Base-by-base conservation (phyloP, 2,329 filamentous ascomycete species). In the Monosporascus sp. region DNA sequence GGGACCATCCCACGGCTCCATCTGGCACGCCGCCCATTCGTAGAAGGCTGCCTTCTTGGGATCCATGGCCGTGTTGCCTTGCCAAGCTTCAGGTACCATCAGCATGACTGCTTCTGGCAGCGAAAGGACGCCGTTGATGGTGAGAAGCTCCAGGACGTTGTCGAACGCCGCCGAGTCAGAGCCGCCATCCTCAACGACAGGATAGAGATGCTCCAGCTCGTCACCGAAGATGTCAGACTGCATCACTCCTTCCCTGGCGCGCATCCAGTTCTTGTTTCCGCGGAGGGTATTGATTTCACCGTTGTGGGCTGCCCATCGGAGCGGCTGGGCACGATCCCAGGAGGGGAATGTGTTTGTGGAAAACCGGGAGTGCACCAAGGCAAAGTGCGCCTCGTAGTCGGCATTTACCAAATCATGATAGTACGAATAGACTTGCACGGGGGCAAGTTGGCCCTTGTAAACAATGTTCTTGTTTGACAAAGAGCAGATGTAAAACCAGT, bases 261-360 rank as follows among this genome's bases (percentile, higher is more conserved):
- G 88, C 93, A 97, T 97, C 93, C 93, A 97, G 76, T 97, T 97
- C 82, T 97, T 97, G 79, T 97, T 97, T 57, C 93, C 93, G 69
- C 93, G 88, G 57, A 97, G 78, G 2, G 93, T 97, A 74, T 97
- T 97, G 70, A 97, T 97, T 76, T 97, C 93, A 80, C 93, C 93
- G 72, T 97, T 97, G 79, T 97, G 93, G 66, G 93, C 93, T 60
- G 92, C 92, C 93, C 93, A 97, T 74, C 93, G 85, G 60, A 97
- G 78, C 59, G 93, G 93, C 77, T 97, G 93, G 57, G 93, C 94
- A 76, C 93, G 89, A 73, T 97, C 94, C 93, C 93, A 97, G 1
- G 91, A 96, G 20, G 93, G 93, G 75, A 97, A 97, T 50, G 93
- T 97, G 79, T 97, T 97, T 56, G 93, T 97, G 31, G 91, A 97